Conservation (phyloP, 2,329 filamentous ascomycete species). For the Penicillium sp. region DNA sequence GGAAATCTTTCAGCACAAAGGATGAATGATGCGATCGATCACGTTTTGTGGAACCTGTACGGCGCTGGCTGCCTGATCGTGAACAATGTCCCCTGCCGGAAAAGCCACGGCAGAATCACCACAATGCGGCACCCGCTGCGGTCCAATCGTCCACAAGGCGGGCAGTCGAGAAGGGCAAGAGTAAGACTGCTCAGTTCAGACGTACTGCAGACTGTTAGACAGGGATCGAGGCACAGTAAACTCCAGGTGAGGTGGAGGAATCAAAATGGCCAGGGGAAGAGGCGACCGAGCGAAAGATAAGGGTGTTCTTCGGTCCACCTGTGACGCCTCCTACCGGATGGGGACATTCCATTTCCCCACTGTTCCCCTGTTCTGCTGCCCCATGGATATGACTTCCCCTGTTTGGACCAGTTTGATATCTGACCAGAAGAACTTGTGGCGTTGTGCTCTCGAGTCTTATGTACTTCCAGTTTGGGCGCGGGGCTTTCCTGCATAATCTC, state of each 20-base stretch:
- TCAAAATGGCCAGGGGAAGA: slow-evolving; percentile 1
- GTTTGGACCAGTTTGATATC: background rate
- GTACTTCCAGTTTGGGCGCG: background rate
- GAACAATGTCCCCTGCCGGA: slow-evolving; percentile 18
- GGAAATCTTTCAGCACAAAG: background rate
- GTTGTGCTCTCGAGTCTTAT: background rate
- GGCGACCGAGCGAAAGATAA: slow-evolving; percentile 10
- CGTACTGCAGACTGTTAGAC: background rate
- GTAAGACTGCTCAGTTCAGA: background rate
- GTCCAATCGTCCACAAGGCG: slow-evolving; percentile 3
- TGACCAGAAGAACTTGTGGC: background rate
- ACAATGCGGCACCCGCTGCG: slow-evolving; percentile 1
- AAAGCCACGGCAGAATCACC: slow-evolving; percentile 13
- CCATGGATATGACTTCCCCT: background rate
- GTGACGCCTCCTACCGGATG: slow-evolving; percentile 1
- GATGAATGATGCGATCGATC: slow-evolving; percentile 8
- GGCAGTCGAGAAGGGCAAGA: background rate
- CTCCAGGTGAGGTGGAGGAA: background rate
- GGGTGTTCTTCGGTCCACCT: background rate
- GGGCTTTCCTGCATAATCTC: no score
- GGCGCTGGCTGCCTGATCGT: slow-evolving; percentile 18
- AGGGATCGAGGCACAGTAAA: background rate
- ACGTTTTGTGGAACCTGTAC: slow-evolving; percentile 13
- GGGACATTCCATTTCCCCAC: background rate
- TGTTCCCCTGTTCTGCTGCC: background rate